phyloP scores from a whole-genome alignment of 495 filamentous ascomycete species.

The Cetradonia linearis region DNA sequence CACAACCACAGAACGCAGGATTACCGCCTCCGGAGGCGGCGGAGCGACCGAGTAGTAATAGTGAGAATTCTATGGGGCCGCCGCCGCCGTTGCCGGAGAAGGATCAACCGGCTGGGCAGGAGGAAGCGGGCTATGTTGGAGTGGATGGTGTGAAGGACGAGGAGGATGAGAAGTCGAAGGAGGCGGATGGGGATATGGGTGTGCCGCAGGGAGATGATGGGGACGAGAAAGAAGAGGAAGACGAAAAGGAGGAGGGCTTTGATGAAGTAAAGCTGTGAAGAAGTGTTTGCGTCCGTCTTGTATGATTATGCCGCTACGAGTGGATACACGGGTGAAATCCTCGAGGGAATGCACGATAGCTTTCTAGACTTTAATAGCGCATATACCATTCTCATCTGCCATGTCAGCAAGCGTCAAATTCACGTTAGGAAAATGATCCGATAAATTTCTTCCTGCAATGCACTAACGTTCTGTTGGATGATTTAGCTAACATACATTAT shows the following conservation, averaged over 20 bases:
- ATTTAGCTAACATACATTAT: neutral
- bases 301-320: neutral
- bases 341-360: no score
- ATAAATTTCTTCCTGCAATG: no score
- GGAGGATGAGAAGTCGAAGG: neutral
- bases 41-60: neutral
- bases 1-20: constrained; percentile 26
- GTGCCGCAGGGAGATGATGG: no score
- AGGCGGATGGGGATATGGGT: neutral
- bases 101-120: constrained; percentile 13
- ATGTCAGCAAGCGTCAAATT: no score
- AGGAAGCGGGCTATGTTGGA: neutral
- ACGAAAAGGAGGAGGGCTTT: constrained; percentile 11
- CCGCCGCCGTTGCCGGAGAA: constrained; percentile 18
- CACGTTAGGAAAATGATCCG: no score
- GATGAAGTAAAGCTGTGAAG: constrained; percentile 16
- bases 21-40: constrained; percentile 9
- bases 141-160: neutral
- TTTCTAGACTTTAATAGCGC: no score
- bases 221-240: constrained; percentile 10
- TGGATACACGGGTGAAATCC: neutral
- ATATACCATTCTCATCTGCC: no score
- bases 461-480: neutral
- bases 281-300: neutral
- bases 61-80: constrained; percentile 3